Evolutionary conservation across 2,329 filamentous ascomycete species (phyloP).

Genomic region (Cryphonectria parasitica): DNA sequence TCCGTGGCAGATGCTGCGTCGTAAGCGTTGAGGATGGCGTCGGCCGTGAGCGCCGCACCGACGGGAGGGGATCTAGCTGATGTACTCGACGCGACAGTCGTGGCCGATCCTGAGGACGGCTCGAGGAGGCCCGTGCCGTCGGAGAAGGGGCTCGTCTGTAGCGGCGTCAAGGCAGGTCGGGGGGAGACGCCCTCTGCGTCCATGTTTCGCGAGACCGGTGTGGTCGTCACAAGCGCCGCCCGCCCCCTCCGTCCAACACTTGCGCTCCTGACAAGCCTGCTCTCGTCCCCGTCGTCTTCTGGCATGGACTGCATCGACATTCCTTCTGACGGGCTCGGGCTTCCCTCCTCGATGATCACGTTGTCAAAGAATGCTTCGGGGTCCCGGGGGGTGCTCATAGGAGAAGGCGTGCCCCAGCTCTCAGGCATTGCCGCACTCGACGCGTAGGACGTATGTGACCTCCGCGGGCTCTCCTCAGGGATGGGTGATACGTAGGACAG

Average conservation of each 20-base stretch:
- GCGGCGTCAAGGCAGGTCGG: constrained; percentile 43
- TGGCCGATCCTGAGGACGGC: constrained; percentile 51
- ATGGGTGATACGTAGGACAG: constrained; percentile 74
- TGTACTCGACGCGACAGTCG: constrained; percentile 42
- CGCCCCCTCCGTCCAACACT: constrained; percentile 65
- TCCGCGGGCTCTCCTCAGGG: constrained; percentile 68
- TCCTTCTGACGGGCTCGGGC: constrained; percentile 34
- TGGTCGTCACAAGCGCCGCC: constrained; percentile 54
- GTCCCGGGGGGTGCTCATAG: constrained; percentile 49
- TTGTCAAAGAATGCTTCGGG: constrained; percentile 57
- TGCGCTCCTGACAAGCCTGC: constrained; percentile 61
- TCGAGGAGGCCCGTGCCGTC: constrained; percentile 53
- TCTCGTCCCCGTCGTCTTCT: constrained; percentile 57
- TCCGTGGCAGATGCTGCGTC: constrained; percentile 53
- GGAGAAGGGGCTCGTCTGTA: constrained; percentile 45
- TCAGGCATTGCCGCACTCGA: constrained; percentile 75
- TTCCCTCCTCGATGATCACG: constrained; percentile 46
- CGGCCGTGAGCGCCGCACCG: constrained; percentile 42
- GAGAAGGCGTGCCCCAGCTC: constrained; percentile 62
- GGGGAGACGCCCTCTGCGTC: constrained; percentile 27
- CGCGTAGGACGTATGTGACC: constrained; percentile 67
- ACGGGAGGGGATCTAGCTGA: constrained; percentile 33
- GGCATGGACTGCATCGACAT: constrained; percentile 40
- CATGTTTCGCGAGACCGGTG: not conserved
- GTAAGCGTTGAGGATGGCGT: constrained; percentile 55